Evolutionary conservation across 352 stramenopile genomes (phyloP).

Genomic region (Phytophthora meadii): DNA sequence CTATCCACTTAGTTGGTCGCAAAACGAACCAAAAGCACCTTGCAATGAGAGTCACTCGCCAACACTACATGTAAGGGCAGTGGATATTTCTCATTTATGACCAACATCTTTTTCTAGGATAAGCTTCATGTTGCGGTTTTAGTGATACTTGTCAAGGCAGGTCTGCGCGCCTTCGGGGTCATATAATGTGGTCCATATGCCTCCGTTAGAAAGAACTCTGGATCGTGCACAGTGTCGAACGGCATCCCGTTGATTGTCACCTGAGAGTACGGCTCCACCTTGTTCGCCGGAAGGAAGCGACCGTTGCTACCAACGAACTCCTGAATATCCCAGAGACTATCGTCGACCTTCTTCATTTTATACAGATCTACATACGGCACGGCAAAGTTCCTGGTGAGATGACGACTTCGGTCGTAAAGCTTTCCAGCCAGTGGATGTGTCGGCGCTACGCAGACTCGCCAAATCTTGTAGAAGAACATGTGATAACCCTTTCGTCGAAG

Average conservation of each 20-base stretch:
- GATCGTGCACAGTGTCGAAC: conserved; percentile 49
- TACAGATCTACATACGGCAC: conserved; percentile 55
- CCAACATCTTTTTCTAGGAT: no score
- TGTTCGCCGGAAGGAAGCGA: conserved; percentile 11
- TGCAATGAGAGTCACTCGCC: no score
- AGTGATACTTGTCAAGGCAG: background rate
- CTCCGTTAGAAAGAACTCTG: conserved; percentile 34
- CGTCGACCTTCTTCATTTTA: conserved; percentile 17
- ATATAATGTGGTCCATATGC: conserved; percentile 48
- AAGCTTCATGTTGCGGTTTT: background rate
- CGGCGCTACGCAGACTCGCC: conserved; percentile 46
- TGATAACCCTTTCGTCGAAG: conserved; percentile 56
- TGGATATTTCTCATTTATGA: no score
- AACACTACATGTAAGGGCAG: no score
- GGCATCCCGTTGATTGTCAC: conserved; percentile 43
- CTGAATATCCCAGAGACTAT: conserved; percentile 33
- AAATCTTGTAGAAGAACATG: conserved; percentile 51
- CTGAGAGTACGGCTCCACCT: conserved; percentile 30
- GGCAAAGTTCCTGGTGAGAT: conserved; percentile 15
- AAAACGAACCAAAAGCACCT: no score
- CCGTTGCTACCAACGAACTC: conserved; percentile 26
- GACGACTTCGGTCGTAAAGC: conserved; percentile 35
- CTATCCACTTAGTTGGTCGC: conserved; percentile 7
- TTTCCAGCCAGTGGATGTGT: conserved; percentile 40
- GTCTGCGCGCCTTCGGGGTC: conserved; percentile 22